Conservation (phyloP, 129 eudicot genomes). For the Tanacetum coccineum region DNA sequence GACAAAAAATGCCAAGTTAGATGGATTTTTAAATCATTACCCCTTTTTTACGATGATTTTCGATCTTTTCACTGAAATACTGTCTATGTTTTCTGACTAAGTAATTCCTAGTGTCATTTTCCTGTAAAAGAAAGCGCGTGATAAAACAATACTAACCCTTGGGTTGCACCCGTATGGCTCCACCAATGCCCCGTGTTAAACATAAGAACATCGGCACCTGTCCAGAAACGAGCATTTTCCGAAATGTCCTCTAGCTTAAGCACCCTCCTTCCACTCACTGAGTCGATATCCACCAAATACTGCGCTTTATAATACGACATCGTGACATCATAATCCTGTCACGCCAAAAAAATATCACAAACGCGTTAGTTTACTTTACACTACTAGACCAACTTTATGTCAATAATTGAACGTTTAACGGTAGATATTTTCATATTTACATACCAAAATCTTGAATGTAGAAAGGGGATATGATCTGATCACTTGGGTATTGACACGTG, state of each 20-base stretch:
- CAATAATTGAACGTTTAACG: constrained; percentile 5
- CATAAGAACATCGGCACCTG: constrained; percentile 55
- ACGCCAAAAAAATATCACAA: not conserved
- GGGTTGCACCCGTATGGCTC: constrained; percentile 73
- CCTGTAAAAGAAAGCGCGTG: not conserved
- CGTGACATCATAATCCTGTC: constrained; percentile 75
- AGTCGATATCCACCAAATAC: constrained; percentile 75
- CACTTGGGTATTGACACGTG: constrained; percentile 54
- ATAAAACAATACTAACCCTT: constrained; percentile 48
- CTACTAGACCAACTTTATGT: not conserved
- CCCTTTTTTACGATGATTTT: no score
- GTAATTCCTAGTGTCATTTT: no score
- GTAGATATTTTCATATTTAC: constrained; percentile 13
- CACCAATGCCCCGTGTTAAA: constrained; percentile 98
- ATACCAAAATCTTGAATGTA: constrained; percentile 57
- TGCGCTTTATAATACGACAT: constrained; percentile 72
- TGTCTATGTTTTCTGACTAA: no score
- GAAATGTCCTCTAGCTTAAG: constrained; percentile 75
- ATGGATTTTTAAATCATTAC: no score
- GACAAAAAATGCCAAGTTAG: no score
- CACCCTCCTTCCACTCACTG: constrained; percentile 55
- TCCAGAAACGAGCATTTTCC: constrained; percentile 65
- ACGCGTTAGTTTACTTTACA: no score
- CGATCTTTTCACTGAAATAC: no score
- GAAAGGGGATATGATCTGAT: constrained; percentile 66